Percentiles rank a stretch among this genome's conserved stretches.
phyloP scores from a whole-genome alignment of 2,329 filamentous ascomycete species.

The Daldinia eschscholtzii region DNA sequence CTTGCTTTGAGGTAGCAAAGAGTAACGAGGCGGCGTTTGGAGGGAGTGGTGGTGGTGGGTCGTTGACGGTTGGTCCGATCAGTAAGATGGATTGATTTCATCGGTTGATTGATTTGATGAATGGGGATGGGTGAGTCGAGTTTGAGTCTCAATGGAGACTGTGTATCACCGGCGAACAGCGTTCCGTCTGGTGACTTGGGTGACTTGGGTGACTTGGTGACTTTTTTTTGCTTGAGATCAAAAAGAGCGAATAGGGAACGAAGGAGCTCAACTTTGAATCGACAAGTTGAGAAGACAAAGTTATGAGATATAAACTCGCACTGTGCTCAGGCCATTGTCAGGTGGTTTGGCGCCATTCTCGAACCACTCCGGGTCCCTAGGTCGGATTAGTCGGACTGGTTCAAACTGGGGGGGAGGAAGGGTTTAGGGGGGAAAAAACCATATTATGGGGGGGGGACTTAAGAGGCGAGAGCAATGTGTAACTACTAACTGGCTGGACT shows the following conservation, averaged over 20 bases:
- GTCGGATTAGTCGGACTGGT: conserved; percentile 14
- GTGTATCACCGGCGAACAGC: conserved; percentile 42
- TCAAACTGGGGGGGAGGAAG: conserved; percentile 1
- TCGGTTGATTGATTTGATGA: conserved; percentile 28
- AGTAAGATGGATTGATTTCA: conserved; percentile 28
- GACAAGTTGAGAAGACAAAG: conserved; percentile 9
- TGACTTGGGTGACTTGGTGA: no score
- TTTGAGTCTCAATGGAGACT: conserved; percentile 24
- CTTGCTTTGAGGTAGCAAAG: conserved; percentile 37
- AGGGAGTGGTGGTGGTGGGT: conserved; percentile 26
- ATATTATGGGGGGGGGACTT: conserved; percentile 11
- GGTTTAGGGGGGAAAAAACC: background rate
- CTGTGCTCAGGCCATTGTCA: conserved; percentile 46
- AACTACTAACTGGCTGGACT: no score
- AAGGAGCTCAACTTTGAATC: conserved; percentile 20
- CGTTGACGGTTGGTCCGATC: conserved; percentile 35
- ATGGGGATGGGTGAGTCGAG: conserved; percentile 13
- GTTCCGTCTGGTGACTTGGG: conserved; percentile 25
- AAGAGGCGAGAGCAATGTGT: conserved; percentile 24
- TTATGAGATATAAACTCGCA: conserved; percentile 22
- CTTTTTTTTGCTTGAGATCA: background rate
- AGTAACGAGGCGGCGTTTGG: conserved; percentile 26
- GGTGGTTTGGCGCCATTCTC: conserved; percentile 44
- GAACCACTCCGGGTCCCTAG: conserved; percentile 42
- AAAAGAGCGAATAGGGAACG: conserved; percentile 9